These are phyloP conservation scores for Davidsoniella australis DNA, from an alignment of 2,329 filamentous ascomycete genomes.

Conservation along the genomic window DNA sequence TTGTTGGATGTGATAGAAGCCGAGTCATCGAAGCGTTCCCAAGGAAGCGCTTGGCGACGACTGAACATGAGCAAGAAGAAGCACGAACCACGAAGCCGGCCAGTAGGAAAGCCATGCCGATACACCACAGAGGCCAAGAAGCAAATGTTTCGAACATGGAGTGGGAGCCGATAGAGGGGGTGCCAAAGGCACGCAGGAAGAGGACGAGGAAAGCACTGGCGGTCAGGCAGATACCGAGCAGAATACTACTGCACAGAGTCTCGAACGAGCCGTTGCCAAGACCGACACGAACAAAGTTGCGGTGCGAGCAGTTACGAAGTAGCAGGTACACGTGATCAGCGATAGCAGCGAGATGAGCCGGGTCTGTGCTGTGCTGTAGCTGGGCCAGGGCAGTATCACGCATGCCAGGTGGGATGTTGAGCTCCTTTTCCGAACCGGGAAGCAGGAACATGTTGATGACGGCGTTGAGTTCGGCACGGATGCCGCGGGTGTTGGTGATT, in stretches of 20 bases:
- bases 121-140: slow-evolving; percentile 29
- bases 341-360: slow-evolving; percentile 24
- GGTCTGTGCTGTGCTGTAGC: slow-evolving; percentile 22
- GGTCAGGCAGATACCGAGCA: slow-evolving; percentile 25
- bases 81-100: slow-evolving; percentile 28
- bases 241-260: slow-evolving; percentile 29
- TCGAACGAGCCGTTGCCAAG: slow-evolving; percentile 34
- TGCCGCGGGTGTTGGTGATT: slow-evolving; percentile 10
- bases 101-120: slow-evolving; percentile 26
- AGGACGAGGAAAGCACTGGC: slow-evolving; percentile 24
- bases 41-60: slow-evolving; percentile 28
- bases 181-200: slow-evolving; percentile 23
- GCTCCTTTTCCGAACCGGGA: slow-evolving; percentile 26
- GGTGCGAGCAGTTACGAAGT: slow-evolving; percentile 30
- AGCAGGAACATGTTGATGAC: slow-evolving; percentile 25
- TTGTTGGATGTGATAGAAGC: slow-evolving; percentile 15
- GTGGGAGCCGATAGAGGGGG: slow-evolving; percentile 22
- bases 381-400: slow-evolving; percentile 23
- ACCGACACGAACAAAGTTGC: slow-evolving; percentile 35
- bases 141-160: slow-evolving; percentile 26
- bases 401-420: slow-evolving; percentile 28
- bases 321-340: slow-evolving; percentile 30
- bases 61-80: slow-evolving; percentile 31
- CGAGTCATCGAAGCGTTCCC: slow-evolving; percentile 29
- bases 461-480: slow-evolving; percentile 22